These are phyloP conservation scores for Licmophora abbreviata DNA, from an alignment of 108 stramenopile genomes.

Conservation along the genomic window DNA sequence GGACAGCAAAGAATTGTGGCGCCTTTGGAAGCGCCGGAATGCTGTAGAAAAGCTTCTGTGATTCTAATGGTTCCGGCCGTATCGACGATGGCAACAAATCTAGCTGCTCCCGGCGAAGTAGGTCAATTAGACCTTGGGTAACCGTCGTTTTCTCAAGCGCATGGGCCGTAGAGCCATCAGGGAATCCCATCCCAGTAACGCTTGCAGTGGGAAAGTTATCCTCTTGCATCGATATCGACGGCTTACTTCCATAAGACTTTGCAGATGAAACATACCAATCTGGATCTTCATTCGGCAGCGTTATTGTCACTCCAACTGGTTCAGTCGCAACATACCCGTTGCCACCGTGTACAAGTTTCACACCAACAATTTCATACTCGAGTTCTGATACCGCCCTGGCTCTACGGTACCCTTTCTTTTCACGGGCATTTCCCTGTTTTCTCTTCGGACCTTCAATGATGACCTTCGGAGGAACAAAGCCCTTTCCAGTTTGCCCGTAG, in stretches of 20 bases:
- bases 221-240: background rate
- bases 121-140: slow-evolving; percentile 8
- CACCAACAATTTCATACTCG: slow-evolving; percentile 53
- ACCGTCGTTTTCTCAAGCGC: background rate
- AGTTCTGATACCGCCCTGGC: slow-evolving; percentile 62
- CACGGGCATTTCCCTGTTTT: background rate
- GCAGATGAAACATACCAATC: slow-evolving; percentile 60
- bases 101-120: slow-evolving; percentile 36
- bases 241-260: slow-evolving; percentile 5
- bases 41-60: slow-evolving; percentile 22
- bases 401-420: slow-evolving; percentile 13
- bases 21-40: slow-evolving; percentile 46
- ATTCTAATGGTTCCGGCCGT: slow-evolving; percentile 30
- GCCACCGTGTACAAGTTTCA: slow-evolving; percentile 43
- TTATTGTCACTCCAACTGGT: slow-evolving; percentile 44
- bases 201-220: background rate
- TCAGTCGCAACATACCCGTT: slow-evolving; percentile 60
- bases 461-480: slow-evolving; percentile 41
- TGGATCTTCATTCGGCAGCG: slow-evolving; percentile 49
- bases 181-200: background rate
- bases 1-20: slow-evolving; percentile 12
- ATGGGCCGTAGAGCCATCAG: background rate
- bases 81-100: slow-evolving; percentile 48
- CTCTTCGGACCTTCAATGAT: slow-evolving; percentile 43
- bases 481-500: slow-evolving; percentile 37